These are phyloP conservation scores for Aspergillus unguis DNA, from an alignment of 2,329 filamentous ascomycete species.

Conservation along the genomic window DNA sequence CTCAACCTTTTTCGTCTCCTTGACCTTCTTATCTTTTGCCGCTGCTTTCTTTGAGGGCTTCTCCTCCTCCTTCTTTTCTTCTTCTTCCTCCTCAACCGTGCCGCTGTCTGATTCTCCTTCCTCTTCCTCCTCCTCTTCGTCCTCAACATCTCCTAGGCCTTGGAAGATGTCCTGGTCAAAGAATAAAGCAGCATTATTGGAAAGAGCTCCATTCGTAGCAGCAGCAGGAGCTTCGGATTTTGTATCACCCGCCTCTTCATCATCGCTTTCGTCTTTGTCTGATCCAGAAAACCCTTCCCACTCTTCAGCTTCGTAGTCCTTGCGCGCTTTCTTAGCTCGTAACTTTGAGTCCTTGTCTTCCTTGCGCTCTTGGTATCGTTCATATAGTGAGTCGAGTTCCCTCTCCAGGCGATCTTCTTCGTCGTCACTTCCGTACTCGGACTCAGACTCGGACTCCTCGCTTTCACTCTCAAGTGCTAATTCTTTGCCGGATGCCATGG, in stretches of 20 bases:
- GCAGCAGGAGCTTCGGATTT: slow-evolving; percentile 29
- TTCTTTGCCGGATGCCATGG: slow-evolving; percentile 77
- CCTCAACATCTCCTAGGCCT: slow-evolving; percentile 66
- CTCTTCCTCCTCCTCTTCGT: slow-evolving; percentile 55
- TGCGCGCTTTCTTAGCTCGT: slow-evolving; percentile 81
- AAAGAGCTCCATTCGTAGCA: slow-evolving; percentile 54
- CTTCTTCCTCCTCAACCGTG: slow-evolving; percentile 29
- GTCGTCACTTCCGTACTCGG: slow-evolving; percentile 64
- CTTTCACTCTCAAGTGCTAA: slow-evolving; percentile 56
- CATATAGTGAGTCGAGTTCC: slow-evolving; percentile 84
- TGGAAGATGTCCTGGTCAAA: slow-evolving; percentile 96
- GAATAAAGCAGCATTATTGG: slow-evolving; percentile 79
- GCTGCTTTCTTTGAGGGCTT: slow-evolving; percentile 19
- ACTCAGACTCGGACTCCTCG: slow-evolving; percentile 57
- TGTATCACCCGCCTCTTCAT: slow-evolving; percentile 57
- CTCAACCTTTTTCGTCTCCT: slow-evolving; percentile 24
- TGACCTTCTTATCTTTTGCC: slow-evolving; percentile 24
- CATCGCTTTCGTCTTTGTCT: slow-evolving; percentile 49
- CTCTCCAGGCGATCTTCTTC: slow-evolving; percentile 79
- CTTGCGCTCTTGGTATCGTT: slow-evolving; percentile 75
- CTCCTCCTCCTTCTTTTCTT: slow-evolving; percentile 20
- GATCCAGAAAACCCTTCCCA: slow-evolving; percentile 84
- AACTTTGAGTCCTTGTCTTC: slow-evolving; percentile 80
- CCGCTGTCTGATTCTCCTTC: slow-evolving; percentile 47
- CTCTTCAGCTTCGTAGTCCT: slow-evolving; percentile 78